Evolutionary conservation across 108 stramenopile genomes (phyloP).

Genomic region (Skeletonema costatum): DNA sequence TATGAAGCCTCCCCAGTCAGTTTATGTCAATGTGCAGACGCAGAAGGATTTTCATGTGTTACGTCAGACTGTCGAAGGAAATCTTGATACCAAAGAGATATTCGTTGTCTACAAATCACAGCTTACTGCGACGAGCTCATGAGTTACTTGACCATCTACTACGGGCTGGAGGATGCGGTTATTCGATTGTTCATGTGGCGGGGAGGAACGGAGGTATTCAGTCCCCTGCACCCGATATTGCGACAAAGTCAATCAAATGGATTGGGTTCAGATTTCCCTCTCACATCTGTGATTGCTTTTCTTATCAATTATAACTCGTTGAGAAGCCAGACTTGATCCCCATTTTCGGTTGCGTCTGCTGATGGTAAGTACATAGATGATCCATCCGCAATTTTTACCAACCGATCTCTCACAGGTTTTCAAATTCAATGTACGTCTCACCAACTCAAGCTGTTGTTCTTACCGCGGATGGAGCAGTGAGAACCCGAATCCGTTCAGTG

Average conservation of each 20-base stretch:
- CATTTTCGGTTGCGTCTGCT: conserved; percentile 57
- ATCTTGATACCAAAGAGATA: conserved; percentile 53
- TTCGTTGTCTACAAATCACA: conserved; percentile 28
- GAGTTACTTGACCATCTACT: conserved; percentile 40
- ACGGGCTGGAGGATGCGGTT: conserved; percentile 62
- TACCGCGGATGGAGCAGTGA: conserved; percentile 49
- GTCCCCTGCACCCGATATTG: conserved; percentile 16
- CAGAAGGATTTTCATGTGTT: conserved; percentile 70
- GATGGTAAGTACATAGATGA: conserved; percentile 17
- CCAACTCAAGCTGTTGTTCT: conserved; percentile 32
- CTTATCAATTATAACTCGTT: conserved; percentile 52
- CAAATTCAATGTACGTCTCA: conserved; percentile 31
- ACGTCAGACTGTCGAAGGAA: conserved; percentile 63
- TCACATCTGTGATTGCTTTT: conserved; percentile 66
- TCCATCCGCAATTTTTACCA: background rate
- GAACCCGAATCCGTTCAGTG: conserved; percentile 57
- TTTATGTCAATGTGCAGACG: conserved; percentile 68
- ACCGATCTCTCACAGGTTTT: background rate
- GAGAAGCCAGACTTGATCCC: conserved; percentile 70
- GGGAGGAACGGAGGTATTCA: conserved; percentile 40
- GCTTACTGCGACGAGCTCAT: conserved; percentile 30
- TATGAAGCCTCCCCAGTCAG: conserved; percentile 49
- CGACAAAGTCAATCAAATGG: conserved; percentile 19
- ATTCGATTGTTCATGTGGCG: conserved; percentile 74
- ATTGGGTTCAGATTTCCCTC: conserved; percentile 40